Percentiles rank a stretch among this genome's conserved stretches.
phyloP scores from a whole-genome alignment of 1,284 basidiomycete genomes.

The Volvariella volvacea region DNA sequence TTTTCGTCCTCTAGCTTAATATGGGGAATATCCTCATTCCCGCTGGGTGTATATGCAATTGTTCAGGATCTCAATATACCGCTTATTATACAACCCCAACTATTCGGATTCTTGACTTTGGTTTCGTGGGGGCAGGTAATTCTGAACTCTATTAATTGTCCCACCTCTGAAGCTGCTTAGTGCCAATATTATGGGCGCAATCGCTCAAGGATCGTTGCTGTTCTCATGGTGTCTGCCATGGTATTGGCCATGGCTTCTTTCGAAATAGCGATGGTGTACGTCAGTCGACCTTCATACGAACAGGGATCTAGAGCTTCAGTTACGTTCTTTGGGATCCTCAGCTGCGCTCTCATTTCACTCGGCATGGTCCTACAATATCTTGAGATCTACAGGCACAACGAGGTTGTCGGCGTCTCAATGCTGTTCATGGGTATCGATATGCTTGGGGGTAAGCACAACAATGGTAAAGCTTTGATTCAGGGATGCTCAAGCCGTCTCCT shows the following conservation, averaged over 20 bases:
- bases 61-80: slow-evolving; percentile 69
- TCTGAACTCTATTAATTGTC: too few species aligned
- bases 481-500: too few species aligned
- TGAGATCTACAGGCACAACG: slow-evolving; percentile 64
- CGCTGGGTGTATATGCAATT: slow-evolving; percentile 68
- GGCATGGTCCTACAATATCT: slow-evolving; percentile 60
- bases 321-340: slow-evolving; percentile 56
- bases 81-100: slow-evolving; percentile 69
- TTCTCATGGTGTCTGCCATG: slow-evolving; percentile 11
- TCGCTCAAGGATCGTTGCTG: slow-evolving; percentile 11
- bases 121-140: slow-evolving; percentile 62
- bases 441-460: slow-evolving; percentile 41
- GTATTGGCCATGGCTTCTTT: slow-evolving; percentile 14
- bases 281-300: slow-evolving; percentile 15
- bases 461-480: too few species aligned
- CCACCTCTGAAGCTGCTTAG: slow-evolving; percentile 11
- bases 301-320: slow-evolving; percentile 23
- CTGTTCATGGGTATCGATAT: slow-evolving; percentile 69
- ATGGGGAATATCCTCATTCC: slow-evolving; percentile 59
- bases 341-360: slow-evolving; percentile 51
- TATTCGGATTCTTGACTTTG: slow-evolving; percentile 57
- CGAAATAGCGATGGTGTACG: slow-evolving; percentile 16
- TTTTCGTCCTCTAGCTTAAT: slow-evolving; percentile 31
- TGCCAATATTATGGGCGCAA: slow-evolving; percentile 20
- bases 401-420: slow-evolving; percentile 72